Conservation (phyloP, 2,329 filamentous ascomycete genomes). For the Ophiocordyceps robertsii region DNA sequence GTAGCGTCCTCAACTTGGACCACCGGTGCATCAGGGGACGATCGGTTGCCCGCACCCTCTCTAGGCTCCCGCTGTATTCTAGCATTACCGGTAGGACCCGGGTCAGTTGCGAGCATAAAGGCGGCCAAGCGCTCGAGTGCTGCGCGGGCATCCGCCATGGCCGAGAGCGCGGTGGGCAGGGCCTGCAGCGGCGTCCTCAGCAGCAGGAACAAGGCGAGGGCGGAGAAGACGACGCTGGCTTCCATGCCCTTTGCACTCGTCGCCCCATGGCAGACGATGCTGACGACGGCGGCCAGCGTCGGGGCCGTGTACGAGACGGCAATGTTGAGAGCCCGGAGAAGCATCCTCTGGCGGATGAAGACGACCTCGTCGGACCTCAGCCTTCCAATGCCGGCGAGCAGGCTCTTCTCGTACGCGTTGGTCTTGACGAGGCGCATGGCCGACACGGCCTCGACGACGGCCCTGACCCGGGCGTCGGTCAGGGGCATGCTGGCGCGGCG, state of each 20-base stretch:
- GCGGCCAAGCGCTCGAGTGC: constrained; percentile 9
- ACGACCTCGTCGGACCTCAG: constrained; percentile 10
- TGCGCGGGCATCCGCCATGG: constrained; percentile 10
- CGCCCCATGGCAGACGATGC: constrained; percentile 5
- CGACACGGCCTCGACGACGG: constrained; percentile 12
- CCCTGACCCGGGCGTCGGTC: constrained; percentile 12
- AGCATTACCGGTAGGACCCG: neutral
- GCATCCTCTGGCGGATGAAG: constrained; percentile 12
- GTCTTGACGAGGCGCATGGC: constrained; percentile 14
- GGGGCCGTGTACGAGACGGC: constrained; percentile 12
- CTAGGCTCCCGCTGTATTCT: neutral
- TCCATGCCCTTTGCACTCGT: neutral
- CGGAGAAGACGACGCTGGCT: constrained; percentile 5
- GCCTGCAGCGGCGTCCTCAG: constrained; percentile 9
- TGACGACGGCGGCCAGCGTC: constrained; percentile 10
- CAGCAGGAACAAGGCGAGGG: constrained; percentile 11
- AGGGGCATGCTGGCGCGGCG: constrained; percentile 12
- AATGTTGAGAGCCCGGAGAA: constrained; percentile 11
- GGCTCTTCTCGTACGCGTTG: constrained; percentile 11
- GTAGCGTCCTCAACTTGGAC: constrained; percentile 6
- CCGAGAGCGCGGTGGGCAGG: constrained; percentile 8
- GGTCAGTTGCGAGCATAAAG: constrained; percentile 7
- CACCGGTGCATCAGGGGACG: constrained; percentile 1
- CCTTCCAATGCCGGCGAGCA: constrained; percentile 9
- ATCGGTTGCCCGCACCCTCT: neutral